These are phyloP conservation scores for Powellomyces hirtus DNA, from an alignment of 192 early-diverging fungal species.

Conservation along the genomic window DNA sequence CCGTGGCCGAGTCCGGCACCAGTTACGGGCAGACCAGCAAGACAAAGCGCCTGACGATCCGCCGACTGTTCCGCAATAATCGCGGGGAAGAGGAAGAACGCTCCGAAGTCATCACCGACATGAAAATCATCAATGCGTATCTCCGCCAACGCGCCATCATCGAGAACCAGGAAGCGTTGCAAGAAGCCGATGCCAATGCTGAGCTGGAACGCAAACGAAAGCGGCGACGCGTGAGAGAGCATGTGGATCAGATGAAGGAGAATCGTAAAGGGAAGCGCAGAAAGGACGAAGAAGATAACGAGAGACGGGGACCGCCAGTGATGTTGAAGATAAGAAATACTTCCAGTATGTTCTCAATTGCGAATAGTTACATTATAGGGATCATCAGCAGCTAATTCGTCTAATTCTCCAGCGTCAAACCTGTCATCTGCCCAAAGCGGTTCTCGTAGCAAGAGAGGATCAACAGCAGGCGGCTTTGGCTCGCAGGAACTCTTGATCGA, in stretches of 20 bases:
- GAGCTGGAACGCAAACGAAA: background rate
- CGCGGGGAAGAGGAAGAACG: constrained; percentile 54
- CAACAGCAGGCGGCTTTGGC: too few species aligned
- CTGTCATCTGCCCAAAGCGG: too few species aligned
- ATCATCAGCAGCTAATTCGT: too few species aligned
- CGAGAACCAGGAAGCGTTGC: constrained; percentile 43
- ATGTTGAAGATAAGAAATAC: constrained; percentile 5
- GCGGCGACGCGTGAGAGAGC: constrained; percentile 8
- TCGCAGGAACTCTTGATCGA: too few species aligned
- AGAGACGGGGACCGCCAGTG: background rate
- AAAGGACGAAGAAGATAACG: background rate
- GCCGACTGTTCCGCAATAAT: constrained; percentile 7
- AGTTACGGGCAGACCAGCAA: background rate
- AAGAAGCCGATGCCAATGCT: constrained; percentile 1
- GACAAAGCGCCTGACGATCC: constrained; percentile 15
- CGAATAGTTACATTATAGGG: background rate
- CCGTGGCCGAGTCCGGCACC: constrained; percentile 18
- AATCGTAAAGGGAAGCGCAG: constrained; percentile 1
- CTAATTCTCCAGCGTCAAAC: too few species aligned
- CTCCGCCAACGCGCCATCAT: constrained; percentile 79
- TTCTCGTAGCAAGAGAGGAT: too few species aligned
- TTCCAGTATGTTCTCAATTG: background rate
- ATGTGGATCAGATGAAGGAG: constrained; percentile 27
- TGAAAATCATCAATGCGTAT: constrained; percentile 86
- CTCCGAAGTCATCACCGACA: constrained; percentile 78